Percentiles rank a stretch among this genome's conserved stretches.
Evolutionary conservation across 441 rosid genomes (phyloP).

Genomic region (Brassica hybrid): DNA sequence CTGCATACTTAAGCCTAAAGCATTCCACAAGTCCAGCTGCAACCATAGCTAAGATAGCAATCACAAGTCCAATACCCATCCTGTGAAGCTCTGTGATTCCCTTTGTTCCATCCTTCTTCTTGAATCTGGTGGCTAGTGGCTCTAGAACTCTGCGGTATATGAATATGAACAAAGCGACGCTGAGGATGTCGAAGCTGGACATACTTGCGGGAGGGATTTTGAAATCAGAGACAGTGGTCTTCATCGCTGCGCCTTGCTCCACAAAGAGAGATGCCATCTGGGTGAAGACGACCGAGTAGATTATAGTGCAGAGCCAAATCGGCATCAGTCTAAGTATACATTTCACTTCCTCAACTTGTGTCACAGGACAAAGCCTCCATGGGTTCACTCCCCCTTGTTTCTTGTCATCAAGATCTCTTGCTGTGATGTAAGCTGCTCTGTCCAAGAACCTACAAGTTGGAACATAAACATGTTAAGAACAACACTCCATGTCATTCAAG

Average conservation of each 20-base stretch:
- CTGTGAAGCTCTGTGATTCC: conserved; percentile 94
- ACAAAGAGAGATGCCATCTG: conserved; percentile 99
- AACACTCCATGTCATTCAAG: background rate
- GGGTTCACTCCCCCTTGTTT: conserved; percentile 57
- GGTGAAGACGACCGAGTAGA: conserved; percentile 94
- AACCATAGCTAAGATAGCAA: conserved; percentile 88
- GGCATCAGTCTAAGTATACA: conserved; percentile 88
- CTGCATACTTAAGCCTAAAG: conserved; percentile 75
- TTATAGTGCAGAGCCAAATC: conserved; percentile 96
- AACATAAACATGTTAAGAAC: conserved; percentile 20
- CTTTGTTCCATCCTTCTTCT: conserved; percentile 48
- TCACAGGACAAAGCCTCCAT: conserved; percentile 86
- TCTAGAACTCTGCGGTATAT: conserved; percentile 81
- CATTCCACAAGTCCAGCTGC: conserved; percentile 90
- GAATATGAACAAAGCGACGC: conserved; percentile 84
- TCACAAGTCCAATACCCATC: conserved; percentile 95
- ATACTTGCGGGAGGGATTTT: conserved; percentile 89
- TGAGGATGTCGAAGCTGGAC: conserved; percentile 93
- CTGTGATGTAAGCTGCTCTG: conserved; percentile 77
- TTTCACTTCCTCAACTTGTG: conserved; percentile 98
- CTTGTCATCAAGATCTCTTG: conserved; percentile 72
- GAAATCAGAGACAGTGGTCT: conserved; percentile 66
- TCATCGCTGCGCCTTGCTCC: conserved; percentile 99
- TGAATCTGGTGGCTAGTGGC: conserved; percentile 65
- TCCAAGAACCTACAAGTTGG: conserved; percentile 75